Evolutionary conservation across 805 yeast species (phyloP).

Genomic region (Candida taoyuanica): DNA sequence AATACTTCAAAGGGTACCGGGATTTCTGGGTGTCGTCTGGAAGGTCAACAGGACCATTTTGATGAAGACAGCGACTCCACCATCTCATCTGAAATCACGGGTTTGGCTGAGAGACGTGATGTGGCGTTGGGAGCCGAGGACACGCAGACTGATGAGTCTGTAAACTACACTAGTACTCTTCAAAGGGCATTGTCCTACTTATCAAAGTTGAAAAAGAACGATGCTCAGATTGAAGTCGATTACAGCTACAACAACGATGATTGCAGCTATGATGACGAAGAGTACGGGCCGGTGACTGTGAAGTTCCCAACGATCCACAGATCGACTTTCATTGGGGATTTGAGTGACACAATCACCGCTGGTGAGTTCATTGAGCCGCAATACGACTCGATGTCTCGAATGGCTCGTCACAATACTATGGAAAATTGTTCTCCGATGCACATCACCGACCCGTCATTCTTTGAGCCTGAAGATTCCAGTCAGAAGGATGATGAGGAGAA

Average conservation of each 20-base stretch:
- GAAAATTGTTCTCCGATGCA: conserved; percentile 2
- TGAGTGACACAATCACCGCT: conserved; percentile 4
- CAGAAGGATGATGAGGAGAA: too few relatives aligned
- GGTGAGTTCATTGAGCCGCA: conserved; percentile 7
- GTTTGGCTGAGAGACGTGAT: too few relatives aligned
- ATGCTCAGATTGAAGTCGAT: background rate
- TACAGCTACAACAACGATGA: background rate
- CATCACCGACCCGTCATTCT: conserved; percentile 10
- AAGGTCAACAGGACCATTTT: background rate
- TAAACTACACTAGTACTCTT: too few relatives aligned
- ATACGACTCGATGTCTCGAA: too few relatives aligned
- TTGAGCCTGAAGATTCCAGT: too few relatives aligned
- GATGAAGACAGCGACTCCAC: background rate
- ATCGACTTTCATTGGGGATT: conserved; percentile 4
- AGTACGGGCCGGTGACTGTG: conserved; percentile 11
- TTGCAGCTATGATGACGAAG: conserved; percentile 1
- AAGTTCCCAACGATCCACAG: conserved; percentile 12
- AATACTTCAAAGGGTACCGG: background rate
- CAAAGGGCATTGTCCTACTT: background rate
- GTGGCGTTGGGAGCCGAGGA: too few relatives aligned
- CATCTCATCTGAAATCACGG: background rate
- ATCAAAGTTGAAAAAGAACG: background rate
- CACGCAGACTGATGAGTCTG: too few relatives aligned
- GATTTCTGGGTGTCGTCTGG: background rate
- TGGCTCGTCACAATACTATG: conserved; percentile 4